Base-by-base conservation (phyloP, 805 yeast species). In the Candida gorgasii region DNA sequence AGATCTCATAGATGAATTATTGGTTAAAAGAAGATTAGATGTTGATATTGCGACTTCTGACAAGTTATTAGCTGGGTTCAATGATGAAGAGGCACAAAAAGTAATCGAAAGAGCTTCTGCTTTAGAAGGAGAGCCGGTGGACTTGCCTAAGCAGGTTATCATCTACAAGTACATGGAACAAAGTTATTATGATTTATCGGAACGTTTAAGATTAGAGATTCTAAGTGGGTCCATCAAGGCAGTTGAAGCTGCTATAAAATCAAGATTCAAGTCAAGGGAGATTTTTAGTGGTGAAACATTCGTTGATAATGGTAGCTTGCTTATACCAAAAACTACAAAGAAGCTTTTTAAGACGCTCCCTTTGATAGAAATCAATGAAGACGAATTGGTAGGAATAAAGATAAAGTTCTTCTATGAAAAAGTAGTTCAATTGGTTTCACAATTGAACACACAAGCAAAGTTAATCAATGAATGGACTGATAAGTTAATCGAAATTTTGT, bases 401-500 rank as follows among this genome's bases (percentile, higher is more conserved):
- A 50, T 55, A 23, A 33, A 20, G 13, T 46, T 53, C n/a, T 45
- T 55, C 13, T 40, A 59, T 5, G 58, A 50, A 8, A 58, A 54
- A 33, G 51, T 65, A 8, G 42, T 41, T 4, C 32, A 30, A 5
- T 22, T 67, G 5, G 43, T 53, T 1, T 33, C 31, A 1, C 69
- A 73, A 37, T 58, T 86, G 39, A 79, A 84, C 49, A 34, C 36
- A 0, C 90, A 84, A 46, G 73, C 82, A 0, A 54, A 55, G 4
- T 52, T 70, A 3, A 63, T 84, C 13, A 82, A 82, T 50, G 52
- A 55, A 4, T 79, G 86, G 83, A 56, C 79, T 44, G 54, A 54
- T 0, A 65, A 72, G 12, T 57, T 84, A 40, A 52, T 62, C 4
- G 50, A 49, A 2, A 58, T 79, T 11, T 61, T 86, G 36, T 55